A percentile compares a stretch with the other conserved stretches of the same genome.
These are phyloP conservation scores for Sordaria brevicollis DNA, from an alignment of 495 filamentous ascomycete species.

Conservation along the genomic window DNA sequence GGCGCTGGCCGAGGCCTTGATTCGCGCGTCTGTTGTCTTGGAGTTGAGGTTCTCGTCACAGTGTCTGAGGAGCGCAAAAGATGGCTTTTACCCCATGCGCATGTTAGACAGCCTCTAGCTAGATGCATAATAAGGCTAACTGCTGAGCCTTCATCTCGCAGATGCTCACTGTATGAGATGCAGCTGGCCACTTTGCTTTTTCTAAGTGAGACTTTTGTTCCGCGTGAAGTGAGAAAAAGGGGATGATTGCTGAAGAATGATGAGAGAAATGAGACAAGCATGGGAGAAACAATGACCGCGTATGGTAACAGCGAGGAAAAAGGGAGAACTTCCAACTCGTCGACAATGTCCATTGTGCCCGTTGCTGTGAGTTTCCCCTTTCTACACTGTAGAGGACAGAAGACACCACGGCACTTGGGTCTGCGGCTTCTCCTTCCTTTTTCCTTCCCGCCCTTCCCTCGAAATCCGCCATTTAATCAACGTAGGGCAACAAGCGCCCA, in stretches of 20 bases:
- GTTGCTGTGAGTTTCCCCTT: background rate
- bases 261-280: background rate
- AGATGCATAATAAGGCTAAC: background rate
- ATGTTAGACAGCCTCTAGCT: background rate
- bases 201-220: background rate
- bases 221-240: background rate
- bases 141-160: background rate
- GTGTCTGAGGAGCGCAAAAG: background rate
- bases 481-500: background rate
- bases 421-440: background rate
- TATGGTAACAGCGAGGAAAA: background rate
- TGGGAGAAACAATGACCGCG: background rate
- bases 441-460: background rate
- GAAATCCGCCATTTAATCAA: background rate
- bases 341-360: background rate
- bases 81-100: background rate
- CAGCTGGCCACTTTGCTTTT: background rate
- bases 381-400: background rate
- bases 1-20: background rate
- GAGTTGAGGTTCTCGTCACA: background rate
- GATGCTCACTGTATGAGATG: background rate
- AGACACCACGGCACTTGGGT: background rate
- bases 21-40: background rate
- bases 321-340: background rate
- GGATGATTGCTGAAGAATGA: background rate